Percentiles rank a stretch among this genome's conserved stretches.
phyloP scores from a whole-genome alignment of 306 rosid species.

The Carpinus viminea region DNA sequence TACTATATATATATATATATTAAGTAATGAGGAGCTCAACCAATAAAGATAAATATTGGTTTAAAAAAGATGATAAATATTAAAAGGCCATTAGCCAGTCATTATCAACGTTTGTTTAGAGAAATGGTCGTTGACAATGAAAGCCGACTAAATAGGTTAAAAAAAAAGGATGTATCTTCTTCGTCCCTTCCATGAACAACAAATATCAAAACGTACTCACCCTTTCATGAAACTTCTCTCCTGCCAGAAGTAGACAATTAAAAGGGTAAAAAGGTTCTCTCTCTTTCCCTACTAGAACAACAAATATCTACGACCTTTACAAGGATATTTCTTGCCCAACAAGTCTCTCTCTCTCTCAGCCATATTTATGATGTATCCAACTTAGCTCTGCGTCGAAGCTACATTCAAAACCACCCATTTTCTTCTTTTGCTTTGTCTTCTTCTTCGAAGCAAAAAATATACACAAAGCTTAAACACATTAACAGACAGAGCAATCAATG shows the following conservation, averaged over 20 bases:
- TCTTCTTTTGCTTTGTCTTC: background rate
- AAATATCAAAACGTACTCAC: too few species aligned
- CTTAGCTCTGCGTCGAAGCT: conserved; percentile 31
- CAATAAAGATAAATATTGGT: too few species aligned
- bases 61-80: too few species aligned
- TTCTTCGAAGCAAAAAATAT: background rate
- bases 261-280: background rate
- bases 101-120: too few species aligned
- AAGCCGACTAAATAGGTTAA: too few species aligned
- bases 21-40: too few species aligned
- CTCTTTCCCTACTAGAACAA: background rate
- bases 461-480: background rate
- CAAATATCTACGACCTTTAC: background rate
- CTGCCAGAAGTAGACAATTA: background rate
- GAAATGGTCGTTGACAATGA: too few species aligned
- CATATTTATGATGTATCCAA: conserved; percentile 19
- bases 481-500: background rate
- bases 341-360: conserved; percentile 30
- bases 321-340: conserved; percentile 38
- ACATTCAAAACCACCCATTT: conserved; percentile 15
- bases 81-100: too few species aligned
- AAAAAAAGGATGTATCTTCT: too few species aligned
- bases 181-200: too few species aligned
- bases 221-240: too few species aligned
- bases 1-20: too few species aligned